Evolutionary conservation across 495 filamentous ascomycete genomes (phyloP).

Genomic region (Neurospora sp.): DNA sequence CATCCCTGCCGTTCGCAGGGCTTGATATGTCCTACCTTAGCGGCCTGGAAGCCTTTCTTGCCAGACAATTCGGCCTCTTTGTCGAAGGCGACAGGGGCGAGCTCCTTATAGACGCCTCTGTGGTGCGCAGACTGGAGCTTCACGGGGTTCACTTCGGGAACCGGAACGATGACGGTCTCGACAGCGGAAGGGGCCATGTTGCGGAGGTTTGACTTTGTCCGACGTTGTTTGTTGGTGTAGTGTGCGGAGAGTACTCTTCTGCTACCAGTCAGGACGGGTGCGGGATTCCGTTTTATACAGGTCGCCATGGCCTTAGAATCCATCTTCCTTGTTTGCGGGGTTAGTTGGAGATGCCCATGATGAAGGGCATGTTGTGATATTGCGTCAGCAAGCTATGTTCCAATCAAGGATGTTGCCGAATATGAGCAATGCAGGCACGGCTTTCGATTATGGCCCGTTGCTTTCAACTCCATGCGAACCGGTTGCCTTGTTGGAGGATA

Average conservation of each 20-base stretch:
- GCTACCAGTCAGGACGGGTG: background rate
- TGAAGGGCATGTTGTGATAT: constrained; percentile 10
- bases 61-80: constrained; percentile 34
- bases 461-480: background rate
- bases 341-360: constrained; percentile 4
- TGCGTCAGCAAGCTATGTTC: constrained; percentile 6
- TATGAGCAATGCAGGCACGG: background rate
- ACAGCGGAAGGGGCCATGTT: constrained; percentile 22
- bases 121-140: constrained; percentile 32
- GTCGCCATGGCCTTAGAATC: background rate
- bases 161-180: constrained; percentile 24
- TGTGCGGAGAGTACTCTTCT: background rate
- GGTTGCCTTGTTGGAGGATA: background rate
- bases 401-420: constrained; percentile 4
- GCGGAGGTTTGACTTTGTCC: background rate
- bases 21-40: constrained; percentile 22
- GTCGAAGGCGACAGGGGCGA: constrained; percentile 42
- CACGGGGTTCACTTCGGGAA: constrained; percentile 14
- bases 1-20: background rate
- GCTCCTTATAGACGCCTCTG: constrained; percentile 53
- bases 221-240: background rate
- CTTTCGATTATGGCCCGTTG: background rate
- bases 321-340: constrained; percentile 4
- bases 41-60: constrained; percentile 34
- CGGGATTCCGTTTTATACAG: background rate